A percentile compares a stretch with the other conserved stretches of the same genome.
Evolutionary conservation across 169 alveolate species (phyloP).

Genomic region (Plasmodium vinckei): DNA sequence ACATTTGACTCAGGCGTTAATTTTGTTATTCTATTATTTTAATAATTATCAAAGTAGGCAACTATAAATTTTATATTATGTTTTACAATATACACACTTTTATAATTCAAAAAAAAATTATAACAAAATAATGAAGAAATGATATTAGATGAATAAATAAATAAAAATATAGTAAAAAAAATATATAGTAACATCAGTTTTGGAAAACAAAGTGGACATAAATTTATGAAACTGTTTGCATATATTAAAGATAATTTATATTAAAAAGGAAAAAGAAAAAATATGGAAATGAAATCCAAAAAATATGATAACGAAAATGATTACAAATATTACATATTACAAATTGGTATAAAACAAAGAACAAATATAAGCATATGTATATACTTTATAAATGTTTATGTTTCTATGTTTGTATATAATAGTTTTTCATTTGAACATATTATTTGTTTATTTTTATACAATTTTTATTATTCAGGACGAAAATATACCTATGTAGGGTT

Average conservation of each 20-base stretch:
- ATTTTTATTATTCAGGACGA: conserved; percentile 38
- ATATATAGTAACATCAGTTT: neutral
- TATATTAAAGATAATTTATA: too few species aligned
- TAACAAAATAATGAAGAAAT: neutral
- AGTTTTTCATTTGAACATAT: neutral
- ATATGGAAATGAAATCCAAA: conserved; percentile 35
- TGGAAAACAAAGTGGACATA: too few species aligned
- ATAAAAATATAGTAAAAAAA: neutral
- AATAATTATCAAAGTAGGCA: too few species aligned
- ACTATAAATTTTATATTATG: too few species aligned
- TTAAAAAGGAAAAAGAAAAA: too few species aligned
- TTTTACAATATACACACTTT: too few species aligned
- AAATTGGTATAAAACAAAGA: conserved; percentile 45
- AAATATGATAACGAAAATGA: conserved; percentile 67
- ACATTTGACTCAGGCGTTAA: too few species aligned
- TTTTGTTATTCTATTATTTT: too few species aligned
- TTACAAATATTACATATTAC: conserved; percentile 49
- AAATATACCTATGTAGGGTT: conserved; percentile 66
- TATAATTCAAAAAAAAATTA: neutral
- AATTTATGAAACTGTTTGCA: neutral
- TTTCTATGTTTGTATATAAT: neutral
- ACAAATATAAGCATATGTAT: neutral
- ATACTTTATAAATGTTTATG: neutral
- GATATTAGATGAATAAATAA: neutral
- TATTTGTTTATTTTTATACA: conserved; percentile 1